Conservation (phyloP, 768 basidiomycete species). For the Serendipita sp. region DNA sequence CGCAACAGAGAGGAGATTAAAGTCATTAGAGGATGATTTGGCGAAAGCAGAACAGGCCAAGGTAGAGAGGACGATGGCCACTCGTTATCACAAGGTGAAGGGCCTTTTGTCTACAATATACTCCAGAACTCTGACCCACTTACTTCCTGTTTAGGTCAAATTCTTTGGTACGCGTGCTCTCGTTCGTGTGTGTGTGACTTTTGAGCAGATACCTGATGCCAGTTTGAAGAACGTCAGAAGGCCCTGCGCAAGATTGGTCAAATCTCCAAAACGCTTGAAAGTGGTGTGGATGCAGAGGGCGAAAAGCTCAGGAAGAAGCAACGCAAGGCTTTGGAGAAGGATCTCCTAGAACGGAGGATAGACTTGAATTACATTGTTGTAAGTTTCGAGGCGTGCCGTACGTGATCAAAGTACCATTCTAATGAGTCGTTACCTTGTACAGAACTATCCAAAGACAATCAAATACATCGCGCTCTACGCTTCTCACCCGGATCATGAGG, state of each 20-base stretch:
- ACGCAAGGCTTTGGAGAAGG: conserved; percentile 25
- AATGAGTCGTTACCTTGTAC: conserved; percentile 7
- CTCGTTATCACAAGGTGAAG: conserved; percentile 59
- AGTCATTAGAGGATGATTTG: conserved; percentile 59
- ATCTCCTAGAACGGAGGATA: conserved; percentile 51
- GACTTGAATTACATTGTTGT: conserved; percentile 87
- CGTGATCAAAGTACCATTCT: neutral
- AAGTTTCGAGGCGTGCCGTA: conserved; percentile 13
- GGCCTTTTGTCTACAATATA: neutral
- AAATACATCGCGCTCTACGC: conserved; percentile 90
- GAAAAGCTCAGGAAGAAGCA: conserved; percentile 22
- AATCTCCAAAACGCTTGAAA: conserved; percentile 36
- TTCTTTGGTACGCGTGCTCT: conserved; percentile 63
- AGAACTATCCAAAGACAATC: conserved; percentile 73
- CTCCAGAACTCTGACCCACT: neutral
- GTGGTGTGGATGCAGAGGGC: conserved; percentile 13
- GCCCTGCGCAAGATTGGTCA: conserved; percentile 61
- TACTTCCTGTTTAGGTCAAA: conserved; percentile 32
- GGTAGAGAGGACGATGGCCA: conserved; percentile 57
- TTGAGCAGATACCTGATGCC: neutral
- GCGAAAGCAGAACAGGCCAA: conserved; percentile 41
- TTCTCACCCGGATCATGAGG: conserved; percentile 20
- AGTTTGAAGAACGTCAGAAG: conserved; percentile 63
- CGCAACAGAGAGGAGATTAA: conserved; percentile 63
- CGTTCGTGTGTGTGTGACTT: neutral